phyloP scores from a whole-genome alignment of 345 rosid genomes.

The Gossypium herbaceum region DNA sequence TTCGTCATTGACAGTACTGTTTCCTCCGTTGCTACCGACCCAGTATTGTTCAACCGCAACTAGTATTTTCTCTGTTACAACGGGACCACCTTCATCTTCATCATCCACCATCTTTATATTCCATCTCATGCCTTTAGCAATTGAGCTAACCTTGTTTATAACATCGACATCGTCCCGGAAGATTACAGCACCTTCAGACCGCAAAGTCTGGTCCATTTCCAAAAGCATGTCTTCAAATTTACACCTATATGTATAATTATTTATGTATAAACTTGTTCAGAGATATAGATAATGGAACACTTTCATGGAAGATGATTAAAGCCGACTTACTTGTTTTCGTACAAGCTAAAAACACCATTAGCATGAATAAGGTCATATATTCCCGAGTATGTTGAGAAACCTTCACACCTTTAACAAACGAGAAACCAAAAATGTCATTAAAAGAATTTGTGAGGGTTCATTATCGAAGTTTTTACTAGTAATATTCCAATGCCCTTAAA shows the following conservation, averaged over 20 bases:
- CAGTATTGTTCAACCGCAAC: slow-evolving; percentile 76
- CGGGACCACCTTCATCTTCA: slow-evolving; percentile 87
- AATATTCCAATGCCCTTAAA: not conserved
- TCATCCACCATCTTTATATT: slow-evolving; percentile 69
- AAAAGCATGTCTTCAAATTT: slow-evolving; percentile 77
- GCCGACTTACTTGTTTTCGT: slow-evolving; percentile 52
- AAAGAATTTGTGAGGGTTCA: not conserved
- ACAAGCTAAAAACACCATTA: slow-evolving; percentile 67
- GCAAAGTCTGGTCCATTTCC: slow-evolving; percentile 79
- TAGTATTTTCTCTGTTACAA: slow-evolving; percentile 72
- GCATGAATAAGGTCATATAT: slow-evolving; percentile 91
- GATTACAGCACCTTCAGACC: slow-evolving; percentile 81
- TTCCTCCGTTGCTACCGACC: slow-evolving; percentile 54
- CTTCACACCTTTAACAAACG: slow-evolving; percentile 77
- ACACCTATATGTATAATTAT: slow-evolving; percentile 44
- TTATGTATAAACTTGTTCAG: not conserved
- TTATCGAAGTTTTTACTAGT: not conserved
- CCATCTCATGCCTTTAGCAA: slow-evolving; percentile 84
- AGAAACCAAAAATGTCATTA: slow-evolving; percentile 10
- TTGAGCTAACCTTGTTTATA: slow-evolving; percentile 66
- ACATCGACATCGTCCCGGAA: slow-evolving; percentile 80
- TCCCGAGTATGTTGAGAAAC: slow-evolving; percentile 95
- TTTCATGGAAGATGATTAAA: no score
- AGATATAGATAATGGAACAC: no score
- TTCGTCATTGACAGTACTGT: slow-evolving; percentile 38